Percentiles rank a stretch among this genome's conserved stretches.
Evolutionary conservation across 495 filamentous ascomycete species (phyloP).

Genomic region (Aspergillus conjunctus): DNA sequence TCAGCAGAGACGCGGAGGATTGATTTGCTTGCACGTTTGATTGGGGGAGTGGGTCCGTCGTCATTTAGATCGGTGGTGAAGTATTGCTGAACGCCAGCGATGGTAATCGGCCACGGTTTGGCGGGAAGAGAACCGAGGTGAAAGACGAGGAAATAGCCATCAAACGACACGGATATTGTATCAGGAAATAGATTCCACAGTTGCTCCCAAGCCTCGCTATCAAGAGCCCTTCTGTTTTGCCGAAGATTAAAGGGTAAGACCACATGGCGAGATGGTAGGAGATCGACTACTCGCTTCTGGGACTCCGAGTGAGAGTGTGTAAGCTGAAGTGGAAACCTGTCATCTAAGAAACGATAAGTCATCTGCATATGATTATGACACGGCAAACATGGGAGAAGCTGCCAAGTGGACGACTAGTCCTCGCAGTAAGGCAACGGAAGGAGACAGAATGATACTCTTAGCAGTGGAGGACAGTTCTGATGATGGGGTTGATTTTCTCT

Average conservation of each 20-base stretch:
- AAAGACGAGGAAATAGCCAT: conserved; percentile 3
- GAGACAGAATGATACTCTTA: not conserved
- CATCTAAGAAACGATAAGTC: conserved; percentile 2
- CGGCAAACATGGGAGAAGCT: not conserved
- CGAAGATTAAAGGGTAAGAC: conserved; percentile 6
- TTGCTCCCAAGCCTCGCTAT: not conserved
- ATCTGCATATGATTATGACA: conserved; percentile 4
- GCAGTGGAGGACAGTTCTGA: not conserved
- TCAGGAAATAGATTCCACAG: conserved; percentile 2
- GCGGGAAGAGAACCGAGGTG: not conserved
- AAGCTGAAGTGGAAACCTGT: not conserved
- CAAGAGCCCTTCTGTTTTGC: not conserved
- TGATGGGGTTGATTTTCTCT: not conserved
- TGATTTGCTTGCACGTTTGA: not conserved
- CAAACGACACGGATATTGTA: conserved; percentile 1
- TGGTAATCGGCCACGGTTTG: conserved; percentile 1
- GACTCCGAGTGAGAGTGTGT: not conserved
- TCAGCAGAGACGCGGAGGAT: not conserved
- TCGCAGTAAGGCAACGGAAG: not conserved
- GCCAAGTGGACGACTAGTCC: not conserved
- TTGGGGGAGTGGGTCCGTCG: not conserved
- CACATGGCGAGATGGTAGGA: conserved; percentile 5
- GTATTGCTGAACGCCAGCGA: not conserved
- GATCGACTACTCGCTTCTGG: conserved; percentile 1
- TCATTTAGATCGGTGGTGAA: not conserved